Base-by-base conservation (phyloP, 2,329 filamentous ascomycete genomes). In the Fusarium globosum region DNA sequence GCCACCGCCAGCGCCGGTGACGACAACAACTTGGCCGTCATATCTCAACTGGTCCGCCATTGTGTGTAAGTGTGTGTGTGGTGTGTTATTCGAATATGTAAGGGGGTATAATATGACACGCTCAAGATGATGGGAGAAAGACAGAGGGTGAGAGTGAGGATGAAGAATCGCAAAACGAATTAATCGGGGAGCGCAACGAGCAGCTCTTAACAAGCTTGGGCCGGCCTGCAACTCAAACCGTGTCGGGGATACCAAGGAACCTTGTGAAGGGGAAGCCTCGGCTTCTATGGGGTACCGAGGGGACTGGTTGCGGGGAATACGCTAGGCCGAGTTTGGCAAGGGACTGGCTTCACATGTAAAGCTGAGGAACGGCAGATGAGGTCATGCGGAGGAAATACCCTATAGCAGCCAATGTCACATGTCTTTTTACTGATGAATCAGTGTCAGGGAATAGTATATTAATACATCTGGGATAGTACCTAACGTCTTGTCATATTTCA, bases 1-100 rank as follows among this genome's bases (percentile, higher is more conserved):
- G 73, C 93, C 93, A 81, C 93, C 93, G 74, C 93, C 93, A 68
- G 93, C 93, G 77, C 93, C 93, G 62, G 93, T 96, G 77, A 96
- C 91, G 78, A 96, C 92, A 80, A 94, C 92, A 77, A 93, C 93
- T 86, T 95, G 93, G 84, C 91, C 91, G 84, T 97, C 94, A 83
- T 91, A 97, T 81, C 94, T 90, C 80, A 97, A 86, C 83, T 93
- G 89, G 65, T 84, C 85, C 73, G 85, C 86, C 91, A 92, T 93
- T 88, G 72, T 80, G 49, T 69, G 55, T 59, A 28, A 26, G 39
- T 69, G 53, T 73, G 53, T 73, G 53, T 76, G 71, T 72, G 55
- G 65, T 75, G 35, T 58, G 53, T 36, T 51, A 55, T 69, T 42
- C 38, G 42, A 42, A 59, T 51, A 68, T 42, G 53, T 41, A 45